phyloP scores from a whole-genome alignment of 192 early-diverging fungal species.

The Coemansia sp. region DNA sequence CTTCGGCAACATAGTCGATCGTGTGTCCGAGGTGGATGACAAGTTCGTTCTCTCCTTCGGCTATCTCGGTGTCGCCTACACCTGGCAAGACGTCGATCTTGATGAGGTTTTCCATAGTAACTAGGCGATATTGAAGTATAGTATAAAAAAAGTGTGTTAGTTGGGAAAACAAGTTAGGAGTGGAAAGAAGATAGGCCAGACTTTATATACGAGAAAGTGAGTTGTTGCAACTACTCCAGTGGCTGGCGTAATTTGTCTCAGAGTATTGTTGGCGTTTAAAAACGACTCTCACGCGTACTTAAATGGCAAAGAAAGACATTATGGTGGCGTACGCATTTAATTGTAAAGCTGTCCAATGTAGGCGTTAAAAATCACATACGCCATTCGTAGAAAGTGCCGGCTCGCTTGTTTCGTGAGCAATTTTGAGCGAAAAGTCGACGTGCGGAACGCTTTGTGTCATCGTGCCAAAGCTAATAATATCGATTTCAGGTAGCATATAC shows the following conservation, averaged over 20 bases:
- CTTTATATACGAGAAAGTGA: neutral
- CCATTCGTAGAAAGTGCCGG: neutral
- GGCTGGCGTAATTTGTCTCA: neutral
- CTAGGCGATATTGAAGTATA: neutral
- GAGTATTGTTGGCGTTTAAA: neutral
- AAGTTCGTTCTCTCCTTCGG: too few species aligned
- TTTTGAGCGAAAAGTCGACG: constrained; percentile 97
- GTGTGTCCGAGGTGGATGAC: too few species aligned
- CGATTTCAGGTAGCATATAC: constrained; percentile 83
- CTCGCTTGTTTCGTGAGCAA: constrained; percentile 32
- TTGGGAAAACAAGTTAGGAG: neutral
- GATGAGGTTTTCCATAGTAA: neutral
- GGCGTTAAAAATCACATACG: neutral
- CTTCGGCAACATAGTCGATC: too few species aligned
- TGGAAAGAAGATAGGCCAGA: neutral
- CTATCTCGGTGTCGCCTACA: too few species aligned
- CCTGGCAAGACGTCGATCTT: neutral
- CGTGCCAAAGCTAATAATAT: constrained; percentile 90
- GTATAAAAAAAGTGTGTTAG: neutral
- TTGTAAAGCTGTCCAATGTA: neutral
- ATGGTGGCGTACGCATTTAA: too few species aligned
- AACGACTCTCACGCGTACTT: neutral
- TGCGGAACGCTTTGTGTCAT: constrained; percentile 94
- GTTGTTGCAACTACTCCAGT: neutral
- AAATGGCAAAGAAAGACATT: too few species aligned